Evolutionary conservation across 2,329 filamentous ascomycete species (phyloP), one percentile per base, ranked within the genome.

Genomic region (Penicillium sp.): DNA sequence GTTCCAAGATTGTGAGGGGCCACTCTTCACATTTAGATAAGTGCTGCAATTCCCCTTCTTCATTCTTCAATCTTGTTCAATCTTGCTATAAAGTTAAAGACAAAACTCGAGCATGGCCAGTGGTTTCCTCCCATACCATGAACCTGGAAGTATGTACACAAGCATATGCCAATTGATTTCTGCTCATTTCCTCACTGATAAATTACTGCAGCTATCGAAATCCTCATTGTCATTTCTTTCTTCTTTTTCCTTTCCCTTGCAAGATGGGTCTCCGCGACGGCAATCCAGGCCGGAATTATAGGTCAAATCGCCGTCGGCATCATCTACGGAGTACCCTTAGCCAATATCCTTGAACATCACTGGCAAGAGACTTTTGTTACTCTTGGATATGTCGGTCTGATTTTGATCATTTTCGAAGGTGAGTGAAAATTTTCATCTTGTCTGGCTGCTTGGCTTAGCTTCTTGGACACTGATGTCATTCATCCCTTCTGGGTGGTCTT

Each of bases 321-420:
- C 32, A 69, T 79, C 16, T 80, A 79, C 47, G 78, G 78, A 34
- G 58, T 68, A 29, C 77, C 77, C 2, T 56, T 79, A 16, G 76
- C 70, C n/a, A 71, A 78, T 59, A 76, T 79, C 41, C 64, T 79
- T n/a, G 60, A 70, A 4, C 35, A 62, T 6, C 57, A 70, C 19
- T 78, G 76, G 77, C 76, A 79, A 57, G 64, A 76, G 42, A 78
- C 76, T 0, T 79, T 80, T 51, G 64, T 80, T 4, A 70, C 70
- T 2, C 57, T 80, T 19, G 78, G 78, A 18, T 80, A 80, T 60
- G 65, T 80, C 16, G 78, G 78, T 1, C 62, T 80, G 42, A 76
- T 81, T 42, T 62, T 81, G 36, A 79, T 81, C 52, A 79, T 80
- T 39, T 80, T 80, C 52, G 76, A 80, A 59, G 68, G 69, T 69